Evolutionary conservation across 2,329 filamentous ascomycete genomes (phyloP), one percentile per base, ranked within the genome.

Genomic region (Ceratocystis harringtonii): DNA sequence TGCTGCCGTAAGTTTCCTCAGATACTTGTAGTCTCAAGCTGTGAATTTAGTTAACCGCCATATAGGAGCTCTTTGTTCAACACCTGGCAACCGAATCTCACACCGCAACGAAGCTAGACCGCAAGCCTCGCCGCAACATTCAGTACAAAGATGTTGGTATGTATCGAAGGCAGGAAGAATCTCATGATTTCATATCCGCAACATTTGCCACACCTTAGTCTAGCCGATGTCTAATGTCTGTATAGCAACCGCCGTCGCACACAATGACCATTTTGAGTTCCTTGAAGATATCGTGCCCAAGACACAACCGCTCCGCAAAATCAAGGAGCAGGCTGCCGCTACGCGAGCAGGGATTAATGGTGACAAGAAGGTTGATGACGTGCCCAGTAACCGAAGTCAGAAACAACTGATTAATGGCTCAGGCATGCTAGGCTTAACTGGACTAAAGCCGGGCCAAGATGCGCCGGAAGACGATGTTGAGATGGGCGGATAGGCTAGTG

Each of bases 231-330:
- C 28, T 61, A 8, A 28, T 19, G n/a, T 19, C 22, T 41, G 8
- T n/a, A n/a, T 60, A 71, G 90, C 92, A 70, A 89, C 84, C 71
- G 92, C 94, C 32, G 87, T 97, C 65, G 84, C 88, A 6, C 88
- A 90, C 73, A 85, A 91, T 68, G 94, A 97, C 75, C 95, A 95
- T 74, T 86, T 99, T 63, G 92, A 99, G 74, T 99, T 99, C 73
- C 83, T 99, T 15, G 82, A 88, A 68, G 94, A 99, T 75, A 84
- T 95, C 30, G 88, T 96, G 45, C 94, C 94, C 66, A 88, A 88
- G 73, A 96, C 92, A 0, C 83, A 86, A 5, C 85, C 89, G 17
- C 95, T 85, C 78, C 89, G 88, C 73, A 83, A 89, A 70, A 83
- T 88, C 76, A 92, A 91, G 77, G 85, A 85, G 57, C 71, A 83